Evolutionary conservation across 2,329 filamentous ascomycete genomes (phyloP).

Genomic region (Beauveria sp.): DNA sequence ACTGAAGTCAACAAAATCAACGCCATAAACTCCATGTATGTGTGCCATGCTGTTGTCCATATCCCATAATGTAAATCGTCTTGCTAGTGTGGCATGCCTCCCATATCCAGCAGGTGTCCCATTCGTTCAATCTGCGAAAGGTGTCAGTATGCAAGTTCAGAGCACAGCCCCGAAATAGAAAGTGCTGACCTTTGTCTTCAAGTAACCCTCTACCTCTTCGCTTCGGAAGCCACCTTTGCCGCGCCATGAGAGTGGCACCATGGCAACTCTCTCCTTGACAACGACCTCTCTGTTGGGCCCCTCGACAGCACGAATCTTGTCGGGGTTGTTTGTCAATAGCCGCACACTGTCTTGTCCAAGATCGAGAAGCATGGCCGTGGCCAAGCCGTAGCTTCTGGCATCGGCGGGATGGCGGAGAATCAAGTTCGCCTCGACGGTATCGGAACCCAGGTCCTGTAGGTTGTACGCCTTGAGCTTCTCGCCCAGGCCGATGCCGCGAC

Average conservation of each 20-base stretch:
- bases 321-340: constrained; percentile 91
- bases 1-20: not conserved
- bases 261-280: constrained; percentile 84
- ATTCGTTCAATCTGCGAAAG: constrained; percentile 68
- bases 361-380: constrained; percentile 88
- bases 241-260: constrained; percentile 93
- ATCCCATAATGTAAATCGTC: not conserved
- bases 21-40: constrained; percentile 11
- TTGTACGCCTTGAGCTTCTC: constrained; percentile 99
- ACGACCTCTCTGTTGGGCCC: constrained; percentile 81
- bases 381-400: constrained; percentile 89
- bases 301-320: constrained; percentile 92
- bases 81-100: constrained; percentile 15
- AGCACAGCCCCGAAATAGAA: not conserved
- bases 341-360: constrained; percentile 71
- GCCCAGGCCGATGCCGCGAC: constrained; percentile 85
- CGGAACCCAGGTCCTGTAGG: constrained; percentile 90
- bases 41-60: constrained; percentile 10
- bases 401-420: constrained; percentile 88
- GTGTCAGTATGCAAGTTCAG: constrained; percentile 16
- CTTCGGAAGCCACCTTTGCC: constrained; percentile 77
- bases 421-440: constrained; percentile 94
- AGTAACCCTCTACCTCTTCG: constrained; percentile 84
- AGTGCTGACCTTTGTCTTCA: constrained; percentile 76
- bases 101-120: constrained; percentile 69